phyloP scores from a whole-genome alignment of 2,329 filamentous ascomycete genomes.

The Sordariomycetes sp. region DNA sequence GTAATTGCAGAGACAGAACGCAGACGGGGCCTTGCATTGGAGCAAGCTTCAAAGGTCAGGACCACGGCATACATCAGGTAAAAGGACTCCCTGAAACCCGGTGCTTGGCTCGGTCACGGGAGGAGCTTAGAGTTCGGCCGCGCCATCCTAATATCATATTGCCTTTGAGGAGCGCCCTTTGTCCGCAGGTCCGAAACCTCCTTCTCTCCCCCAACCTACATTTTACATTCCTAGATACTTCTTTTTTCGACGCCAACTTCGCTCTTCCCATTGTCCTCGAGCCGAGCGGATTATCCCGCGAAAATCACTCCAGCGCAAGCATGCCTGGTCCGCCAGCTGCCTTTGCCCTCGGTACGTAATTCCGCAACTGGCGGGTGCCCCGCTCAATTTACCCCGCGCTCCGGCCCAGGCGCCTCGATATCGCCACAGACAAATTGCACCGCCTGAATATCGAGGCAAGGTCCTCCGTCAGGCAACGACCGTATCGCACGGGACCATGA shows the following conservation, averaged over 20 bases:
- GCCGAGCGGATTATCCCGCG: neutral
- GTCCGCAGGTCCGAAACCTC: neutral
- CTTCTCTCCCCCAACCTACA: neutral
- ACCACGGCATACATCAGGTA: neutral
- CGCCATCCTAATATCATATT: neutral
- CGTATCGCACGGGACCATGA: neutral
- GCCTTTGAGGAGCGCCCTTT: neutral
- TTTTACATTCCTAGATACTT: neutral
- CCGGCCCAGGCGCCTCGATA: neutral
- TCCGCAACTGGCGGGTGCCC: neutral
- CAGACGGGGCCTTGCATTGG: too few relatives aligned
- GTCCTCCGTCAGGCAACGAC: slow-evolving; percentile 1
- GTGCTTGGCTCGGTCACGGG: neutral
- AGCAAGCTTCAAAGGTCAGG: too few relatives aligned
- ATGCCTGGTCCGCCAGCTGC: neutral
- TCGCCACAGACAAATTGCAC: neutral
- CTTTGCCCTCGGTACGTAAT: neutral
- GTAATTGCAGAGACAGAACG: too few relatives aligned
- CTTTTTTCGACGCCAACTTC: neutral
- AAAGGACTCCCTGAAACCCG: neutral
- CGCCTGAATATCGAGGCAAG: slow-evolving; percentile 2
- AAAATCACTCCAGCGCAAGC: neutral
- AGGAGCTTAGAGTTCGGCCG: neutral
- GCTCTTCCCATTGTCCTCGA: neutral
- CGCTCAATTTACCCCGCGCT: neutral